Conservation (phyloP, 2,329 filamentous ascomycete species). For the Aspergillus niger region DNA sequence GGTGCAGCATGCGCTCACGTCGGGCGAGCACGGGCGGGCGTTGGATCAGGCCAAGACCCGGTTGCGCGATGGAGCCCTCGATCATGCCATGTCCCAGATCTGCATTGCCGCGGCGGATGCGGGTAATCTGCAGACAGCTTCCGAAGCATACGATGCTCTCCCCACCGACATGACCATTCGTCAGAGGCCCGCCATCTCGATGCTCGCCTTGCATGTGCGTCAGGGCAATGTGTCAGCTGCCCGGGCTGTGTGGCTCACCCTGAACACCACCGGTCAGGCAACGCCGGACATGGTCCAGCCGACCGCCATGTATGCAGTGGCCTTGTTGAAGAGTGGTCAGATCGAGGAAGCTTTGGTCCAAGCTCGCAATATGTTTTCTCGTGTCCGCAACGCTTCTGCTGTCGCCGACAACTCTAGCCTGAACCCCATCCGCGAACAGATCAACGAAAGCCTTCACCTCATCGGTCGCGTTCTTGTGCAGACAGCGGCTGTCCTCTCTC, state of each 20-base stretch:
- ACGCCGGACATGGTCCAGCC: constrained; percentile 76
- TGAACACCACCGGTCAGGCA: constrained; percentile 61
- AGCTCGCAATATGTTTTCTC: constrained; percentile 82
- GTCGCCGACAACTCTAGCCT: constrained; percentile 42
- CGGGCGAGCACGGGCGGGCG: constrained; percentile 71
- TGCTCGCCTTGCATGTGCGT: constrained; percentile 84
- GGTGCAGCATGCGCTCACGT: constrained; percentile 73
- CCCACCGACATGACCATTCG: constrained; percentile 54
- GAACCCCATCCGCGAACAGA: constrained; percentile 69
- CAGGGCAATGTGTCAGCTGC: constrained; percentile 76
- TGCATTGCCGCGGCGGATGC: constrained; percentile 78
- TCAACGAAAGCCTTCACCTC: constrained; percentile 82
- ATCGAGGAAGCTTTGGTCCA: constrained; percentile 78
- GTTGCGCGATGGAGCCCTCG: constrained; percentile 61
- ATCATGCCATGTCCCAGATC: constrained; percentile 69
- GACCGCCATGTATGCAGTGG: constrained; percentile 85
- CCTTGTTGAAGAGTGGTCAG: constrained; percentile 81
- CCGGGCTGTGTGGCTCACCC: constrained; percentile 75
- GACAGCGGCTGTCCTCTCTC: constrained; percentile 53
- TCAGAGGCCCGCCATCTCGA: constrained; percentile 68
- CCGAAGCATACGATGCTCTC: constrained; percentile 65
- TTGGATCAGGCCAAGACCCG: constrained; percentile 67
- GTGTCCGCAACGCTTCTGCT: constrained; percentile 67
- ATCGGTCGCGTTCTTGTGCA: constrained; percentile 60
- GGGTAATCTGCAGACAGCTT: constrained; percentile 69